Evolutionary conservation across 208 protist species (phyloP).

Genomic region (Lotmaria passim): DNA sequence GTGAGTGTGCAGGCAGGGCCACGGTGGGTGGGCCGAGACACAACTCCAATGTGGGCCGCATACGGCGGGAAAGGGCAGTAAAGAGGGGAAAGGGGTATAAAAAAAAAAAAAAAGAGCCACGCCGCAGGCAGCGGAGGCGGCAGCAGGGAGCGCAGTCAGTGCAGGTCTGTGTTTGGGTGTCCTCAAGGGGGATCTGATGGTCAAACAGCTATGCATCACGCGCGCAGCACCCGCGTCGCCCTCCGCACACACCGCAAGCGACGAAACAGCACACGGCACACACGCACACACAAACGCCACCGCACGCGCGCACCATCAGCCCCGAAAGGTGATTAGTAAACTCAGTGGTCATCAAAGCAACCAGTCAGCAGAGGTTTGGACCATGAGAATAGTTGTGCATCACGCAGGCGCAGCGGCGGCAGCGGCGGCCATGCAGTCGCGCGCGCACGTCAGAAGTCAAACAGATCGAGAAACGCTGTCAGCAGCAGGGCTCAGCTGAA

Average conservation of each 20-base stretch:
- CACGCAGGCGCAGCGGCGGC: constrained; percentile 10
- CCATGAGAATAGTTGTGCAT: constrained; percentile 22
- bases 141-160: constrained; percentile 7
- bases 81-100: no score
- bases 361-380: constrained; percentile 12
- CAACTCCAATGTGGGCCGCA: constrained; percentile 3
- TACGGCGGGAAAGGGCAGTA: not conserved
- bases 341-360: constrained; percentile 15
- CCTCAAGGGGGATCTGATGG: constrained; percentile 27
- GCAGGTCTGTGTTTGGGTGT: constrained; percentile 28
- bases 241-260: not conserved
- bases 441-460: constrained; percentile 37
- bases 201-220: constrained; percentile 20
- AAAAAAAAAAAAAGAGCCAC: no score
- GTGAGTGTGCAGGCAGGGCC: constrained; percentile 20
- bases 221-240: not conserved
- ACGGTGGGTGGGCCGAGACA: constrained; percentile 12
- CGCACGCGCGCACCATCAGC: constrained; percentile 5
- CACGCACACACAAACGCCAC: not conserved
- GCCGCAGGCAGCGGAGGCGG: not conserved
- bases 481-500: constrained; percentile 50
- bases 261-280: not conserved
- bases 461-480: constrained; percentile 44
- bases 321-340: constrained; percentile 21
- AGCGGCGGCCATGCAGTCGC: not conserved